Evolutionary conservation across 2,329 filamentous ascomycete genomes (phyloP), one percentile per base, ranked within the genome.

Genomic region (Ampelomyces quisqualis): DNA sequence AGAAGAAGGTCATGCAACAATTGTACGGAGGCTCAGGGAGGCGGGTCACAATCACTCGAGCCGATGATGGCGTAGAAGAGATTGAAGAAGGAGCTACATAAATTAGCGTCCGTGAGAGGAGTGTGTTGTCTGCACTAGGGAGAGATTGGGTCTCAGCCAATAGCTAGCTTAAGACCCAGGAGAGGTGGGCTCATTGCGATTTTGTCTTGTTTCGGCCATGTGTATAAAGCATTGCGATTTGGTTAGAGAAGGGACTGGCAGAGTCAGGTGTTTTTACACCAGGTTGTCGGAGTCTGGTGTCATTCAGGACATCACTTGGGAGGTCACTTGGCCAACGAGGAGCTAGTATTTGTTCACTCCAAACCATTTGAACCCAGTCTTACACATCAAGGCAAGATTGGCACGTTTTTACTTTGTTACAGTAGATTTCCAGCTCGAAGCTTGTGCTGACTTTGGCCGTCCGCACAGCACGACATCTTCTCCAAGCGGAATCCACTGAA

Each of bases 401-500:
- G n/a, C n/a, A n/a, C n/a, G n/a, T n/a, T n/a, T n/a, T n/a, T n/a
- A n/a, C n/a, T n/a, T n/a, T n/a, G n/a, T n/a, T n/a, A n/a, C n/a
- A n/a, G n/a, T n/a, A n/a, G n/a, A n/a, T n/a, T n/a, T n/a, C n/a
- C n/a, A n/a, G n/a, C n/a, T n/a, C n/a, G n/a, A n/a, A n/a, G n/a
- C n/a, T n/a, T n/a, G n/a, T n/a, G n/a, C n/a, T n/a, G n/a, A n/a
- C n/a, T n/a, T n/a, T n/a, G n/a, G n/a, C n/a, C n/a, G n/a, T n/a
- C 88, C 89, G 62, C 86, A 93, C 48, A 95, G 75, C 1, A 95
- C 86, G 18, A 90, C 82, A 67, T 95, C 90, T 43, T 88, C 82
- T 2, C 88, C 90, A 45, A 95, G 77, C 22, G 86, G 86, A 38
- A 81, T 76, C 89, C 89, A 95, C 43, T 72, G 77, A 8, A 88